These are phyloP conservation scores for Gossypium raimondii DNA, from an alignment of 345 rosid genomes.

Conservation along the genomic window DNA sequence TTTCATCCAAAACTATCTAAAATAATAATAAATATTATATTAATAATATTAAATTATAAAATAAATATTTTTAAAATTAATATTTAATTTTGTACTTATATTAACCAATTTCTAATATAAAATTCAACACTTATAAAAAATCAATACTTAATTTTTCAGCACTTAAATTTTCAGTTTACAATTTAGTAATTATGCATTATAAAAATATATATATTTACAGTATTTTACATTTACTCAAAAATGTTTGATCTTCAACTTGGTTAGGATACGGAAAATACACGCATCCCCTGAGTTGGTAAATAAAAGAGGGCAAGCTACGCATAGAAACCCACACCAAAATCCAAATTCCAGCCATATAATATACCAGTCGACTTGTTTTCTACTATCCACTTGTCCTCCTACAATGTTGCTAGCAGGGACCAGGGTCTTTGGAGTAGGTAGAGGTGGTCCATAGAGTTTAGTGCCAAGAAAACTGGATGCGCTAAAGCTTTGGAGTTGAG, in stretches of 20 bases:
- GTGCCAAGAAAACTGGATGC: background rate
- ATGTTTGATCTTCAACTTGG: background rate
- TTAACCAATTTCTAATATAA: too few species aligned
- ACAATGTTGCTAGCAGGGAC: too few species aligned
- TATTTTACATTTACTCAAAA: background rate
- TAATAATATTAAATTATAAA: too few species aligned
- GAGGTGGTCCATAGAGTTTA: background rate
- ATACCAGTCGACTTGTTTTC: background rate
- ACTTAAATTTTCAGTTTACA: too few species aligned
- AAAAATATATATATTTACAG: too few species aligned
- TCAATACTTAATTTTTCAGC: too few species aligned
- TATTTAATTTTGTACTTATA: too few species aligned
- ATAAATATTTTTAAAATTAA: too few species aligned
- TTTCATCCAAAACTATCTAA: too few species aligned
- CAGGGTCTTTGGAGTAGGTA: background rate
- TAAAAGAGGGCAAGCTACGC: background rate
- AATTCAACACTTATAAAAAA: too few species aligned
- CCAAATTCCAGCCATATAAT: background rate
- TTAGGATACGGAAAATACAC: background rate
- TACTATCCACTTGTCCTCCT: background rate
- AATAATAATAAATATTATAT: too few species aligned
- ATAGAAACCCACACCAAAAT: background rate
- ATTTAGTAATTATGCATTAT: too few species aligned
- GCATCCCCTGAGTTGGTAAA: background rate
- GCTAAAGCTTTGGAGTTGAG: background rate